phyloP scores from a whole-genome alignment of 805 yeast species.

The Babjeviella inositovora region DNA sequence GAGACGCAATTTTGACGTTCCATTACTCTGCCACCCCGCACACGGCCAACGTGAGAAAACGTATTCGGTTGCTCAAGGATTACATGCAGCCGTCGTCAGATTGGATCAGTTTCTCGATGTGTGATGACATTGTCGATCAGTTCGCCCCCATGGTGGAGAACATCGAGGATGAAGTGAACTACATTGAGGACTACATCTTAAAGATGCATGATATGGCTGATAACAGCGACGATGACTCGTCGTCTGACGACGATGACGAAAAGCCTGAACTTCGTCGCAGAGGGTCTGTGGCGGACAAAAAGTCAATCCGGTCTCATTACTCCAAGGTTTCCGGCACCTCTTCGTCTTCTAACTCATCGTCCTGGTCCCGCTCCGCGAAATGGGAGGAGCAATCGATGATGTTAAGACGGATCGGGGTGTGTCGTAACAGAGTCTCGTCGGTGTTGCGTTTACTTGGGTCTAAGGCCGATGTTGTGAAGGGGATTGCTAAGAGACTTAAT shows the following conservation, averaged over 20 bases:
- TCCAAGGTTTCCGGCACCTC: conserved; percentile 7
- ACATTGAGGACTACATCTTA: conserved; percentile 86
- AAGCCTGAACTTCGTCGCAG: conserved; percentile 9
- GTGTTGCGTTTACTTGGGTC: conserved; percentile 70
- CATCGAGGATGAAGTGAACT: conserved; percentile 86
- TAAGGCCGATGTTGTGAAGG: conserved; percentile 96
- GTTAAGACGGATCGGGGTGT: conserved; percentile 89
- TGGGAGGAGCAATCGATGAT: conserved; percentile 93
- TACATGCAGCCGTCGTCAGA: conserved; percentile 84
- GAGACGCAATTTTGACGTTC: conserved; percentile 81
- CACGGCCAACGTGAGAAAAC: conserved; percentile 86
- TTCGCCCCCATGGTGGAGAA: conserved; percentile 94
- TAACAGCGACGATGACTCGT: conserved; percentile 21
- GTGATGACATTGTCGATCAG: conserved; percentile 95
- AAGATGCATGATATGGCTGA: conserved; percentile 63
- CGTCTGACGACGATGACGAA: conserved; percentile 18
- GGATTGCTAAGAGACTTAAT: conserved; percentile 80
- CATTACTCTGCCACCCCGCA: conserved; percentile 94
- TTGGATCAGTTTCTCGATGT: conserved; percentile 93
- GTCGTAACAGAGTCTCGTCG: conserved; percentile 89
- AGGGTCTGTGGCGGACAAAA: conserved; percentile 15
- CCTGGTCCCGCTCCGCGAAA: conserved; percentile 17
- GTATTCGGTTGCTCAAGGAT: conserved; percentile 78
- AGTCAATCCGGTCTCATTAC: conserved; percentile 4
- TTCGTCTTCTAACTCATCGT: conserved; percentile 9